Conservation (phyloP, 495 filamentous ascomycete genomes). For the Penicillium subrubescens region DNA sequence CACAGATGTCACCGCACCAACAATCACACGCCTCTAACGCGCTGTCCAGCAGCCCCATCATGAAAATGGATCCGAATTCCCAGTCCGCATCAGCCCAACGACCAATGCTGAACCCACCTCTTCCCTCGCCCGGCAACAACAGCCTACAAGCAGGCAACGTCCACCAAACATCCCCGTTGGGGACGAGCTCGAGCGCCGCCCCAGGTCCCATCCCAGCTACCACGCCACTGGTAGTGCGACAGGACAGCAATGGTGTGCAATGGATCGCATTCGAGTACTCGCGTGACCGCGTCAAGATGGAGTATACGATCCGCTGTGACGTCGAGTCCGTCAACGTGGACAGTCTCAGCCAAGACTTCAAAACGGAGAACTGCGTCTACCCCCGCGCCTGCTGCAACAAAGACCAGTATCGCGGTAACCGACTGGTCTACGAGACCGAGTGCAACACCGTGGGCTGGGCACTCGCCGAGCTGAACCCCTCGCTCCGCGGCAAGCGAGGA, state of each 20-base stretch:
- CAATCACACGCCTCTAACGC: conserved; percentile 44
- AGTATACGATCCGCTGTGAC: conserved; percentile 97
- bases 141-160: conserved; percentile 56
- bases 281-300: conserved; percentile 97
- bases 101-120: conserved; percentile 44
- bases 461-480: conserved; percentile 87
- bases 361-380: conserved; percentile 97
- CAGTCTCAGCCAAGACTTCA: conserved; percentile 81
- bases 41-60: conserved; percentile 39
- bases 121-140: conserved; percentile 49
- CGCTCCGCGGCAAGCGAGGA: conserved; percentile 87
- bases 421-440: conserved; percentile 94
- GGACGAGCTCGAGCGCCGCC: conserved; percentile 81
- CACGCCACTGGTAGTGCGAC: conserved; percentile 89
- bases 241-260: conserved; percentile 95
- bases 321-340: conserved; percentile 96
- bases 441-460: conserved; percentile 99
- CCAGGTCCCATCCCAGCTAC: conserved; percentile 99
- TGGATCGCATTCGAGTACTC: conserved; percentile 99
- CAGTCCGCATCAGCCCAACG: conserved; percentile 44
- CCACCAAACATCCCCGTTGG: conserved; percentile 43
- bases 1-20: conserved; percentile 57
- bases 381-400: conserved; percentile 93
- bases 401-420: conserved; percentile 93
- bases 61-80: conserved; percentile 49